Conservation (phyloP, 2,329 filamentous ascomycete genomes). For the Geosmithia flava region DNA sequence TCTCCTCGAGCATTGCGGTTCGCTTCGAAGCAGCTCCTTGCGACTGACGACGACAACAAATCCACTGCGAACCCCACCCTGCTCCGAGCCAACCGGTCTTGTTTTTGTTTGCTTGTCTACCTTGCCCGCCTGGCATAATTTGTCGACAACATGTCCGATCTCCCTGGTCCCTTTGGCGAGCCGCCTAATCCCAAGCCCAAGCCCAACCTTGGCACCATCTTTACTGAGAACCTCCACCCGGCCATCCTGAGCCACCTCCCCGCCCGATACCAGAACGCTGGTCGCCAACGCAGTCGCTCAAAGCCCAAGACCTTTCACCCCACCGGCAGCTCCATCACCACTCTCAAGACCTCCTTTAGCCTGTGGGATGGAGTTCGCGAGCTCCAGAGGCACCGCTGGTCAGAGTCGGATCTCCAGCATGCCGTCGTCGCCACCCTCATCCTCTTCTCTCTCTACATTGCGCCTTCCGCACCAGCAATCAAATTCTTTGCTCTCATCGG, state of each 20-base stretch:
- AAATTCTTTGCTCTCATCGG: constrained; percentile 63
- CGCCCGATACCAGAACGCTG: constrained; percentile 20
- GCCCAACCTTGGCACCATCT: constrained; percentile 24
- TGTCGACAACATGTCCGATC: constrained; percentile 22
- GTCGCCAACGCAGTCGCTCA: constrained; percentile 23
- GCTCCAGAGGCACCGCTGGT: constrained; percentile 69
- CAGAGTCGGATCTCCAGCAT: constrained; percentile 76
- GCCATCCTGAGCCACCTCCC: constrained; percentile 29
- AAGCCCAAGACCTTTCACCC: constrained; percentile 15
- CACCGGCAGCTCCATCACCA: constrained; percentile 49
- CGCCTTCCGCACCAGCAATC: constrained; percentile 65
- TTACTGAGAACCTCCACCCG: constrained; percentile 26
- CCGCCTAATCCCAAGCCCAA: constrained; percentile 10
- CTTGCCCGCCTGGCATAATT: background rate
- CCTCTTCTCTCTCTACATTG: constrained; percentile 75
- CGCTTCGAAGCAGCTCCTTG: too few species aligned
- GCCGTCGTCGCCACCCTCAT: constrained; percentile 59
- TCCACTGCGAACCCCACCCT: too few species aligned
- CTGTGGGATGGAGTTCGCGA: constrained; percentile 65
- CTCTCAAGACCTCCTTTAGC: constrained; percentile 71
- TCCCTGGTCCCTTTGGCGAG: constrained; percentile 17
- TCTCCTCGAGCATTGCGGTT: too few species aligned
- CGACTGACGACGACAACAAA: too few species aligned
- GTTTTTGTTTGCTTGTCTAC: background rate
- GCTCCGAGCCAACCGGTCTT: too few species aligned